A percentile compares a stretch with the other conserved stretches of the same genome.
Conservation (phyloP, 345 rosid genomes). For the Erysimum cheiranthoides region DNA sequence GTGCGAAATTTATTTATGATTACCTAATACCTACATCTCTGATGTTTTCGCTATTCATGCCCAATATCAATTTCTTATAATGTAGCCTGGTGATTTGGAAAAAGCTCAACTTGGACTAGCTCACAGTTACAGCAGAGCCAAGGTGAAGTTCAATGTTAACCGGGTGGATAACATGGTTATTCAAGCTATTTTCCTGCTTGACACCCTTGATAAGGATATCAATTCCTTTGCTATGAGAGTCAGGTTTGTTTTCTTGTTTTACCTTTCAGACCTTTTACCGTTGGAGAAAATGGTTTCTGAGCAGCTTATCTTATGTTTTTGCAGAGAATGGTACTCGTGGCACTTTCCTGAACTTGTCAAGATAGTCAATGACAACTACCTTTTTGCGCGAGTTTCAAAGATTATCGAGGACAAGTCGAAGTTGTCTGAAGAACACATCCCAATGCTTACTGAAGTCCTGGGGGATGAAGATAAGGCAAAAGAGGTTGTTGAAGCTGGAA, state of each 20-base stretch:
- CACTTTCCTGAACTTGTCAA: slow-evolving; percentile 95
- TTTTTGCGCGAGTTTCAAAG: slow-evolving; percentile 75
- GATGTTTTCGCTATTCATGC: neutral
- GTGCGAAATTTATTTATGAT: slow-evolving; percentile 45
- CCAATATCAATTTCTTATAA: neutral
- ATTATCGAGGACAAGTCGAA: slow-evolving; percentile 76
- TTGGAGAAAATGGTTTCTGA: neutral
- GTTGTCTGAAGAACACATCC: slow-evolving; percentile 63
- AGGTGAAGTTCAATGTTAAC: slow-evolving; percentile 96
- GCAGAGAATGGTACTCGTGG: slow-evolving; percentile 99
- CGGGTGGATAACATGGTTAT: slow-evolving; percentile 94
- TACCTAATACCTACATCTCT: neutral
- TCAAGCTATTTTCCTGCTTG: slow-evolving; percentile 89
- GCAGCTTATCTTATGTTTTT: slow-evolving; percentile 23
- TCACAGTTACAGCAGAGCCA: slow-evolving; percentile 96
- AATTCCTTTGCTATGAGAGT: slow-evolving; percentile 92
- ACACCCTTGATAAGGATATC: slow-evolving; percentile 88
- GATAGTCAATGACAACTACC: slow-evolving; percentile 93
- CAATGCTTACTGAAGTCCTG: slow-evolving; percentile 69
- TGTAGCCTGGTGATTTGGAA: slow-evolving; percentile 86
- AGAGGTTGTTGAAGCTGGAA: slow-evolving; percentile 91
- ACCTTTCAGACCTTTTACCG: neutral
- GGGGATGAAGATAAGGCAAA: slow-evolving; percentile 95
- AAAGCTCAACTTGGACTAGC: slow-evolving; percentile 95
- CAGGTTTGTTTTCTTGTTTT: slow-evolving; percentile 59